Percentiles rank a stretch among this genome's conserved stretches.
phyloP scores from a whole-genome alignment of 768 basidiomycete species.

The Hortiboletus flavorubellus region DNA sequence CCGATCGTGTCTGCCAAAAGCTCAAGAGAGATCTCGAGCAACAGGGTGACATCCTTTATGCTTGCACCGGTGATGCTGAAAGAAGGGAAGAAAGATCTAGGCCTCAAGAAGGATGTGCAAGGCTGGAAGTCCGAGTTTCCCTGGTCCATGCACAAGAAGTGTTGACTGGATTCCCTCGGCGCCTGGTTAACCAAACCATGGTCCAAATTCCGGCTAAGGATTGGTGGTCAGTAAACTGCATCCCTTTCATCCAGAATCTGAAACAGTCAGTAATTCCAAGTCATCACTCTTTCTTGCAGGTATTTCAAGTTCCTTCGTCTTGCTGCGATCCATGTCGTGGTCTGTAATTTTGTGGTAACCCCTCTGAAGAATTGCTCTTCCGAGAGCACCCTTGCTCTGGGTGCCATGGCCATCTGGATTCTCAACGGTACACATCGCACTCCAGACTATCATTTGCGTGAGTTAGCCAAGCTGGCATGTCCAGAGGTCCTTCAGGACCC shows the following conservation, averaged over 20 bases:
- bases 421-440: background rate
- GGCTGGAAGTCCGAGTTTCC: slow-evolving; percentile 1
- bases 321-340: background rate
- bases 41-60: background rate
- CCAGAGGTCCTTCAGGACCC: background rate
- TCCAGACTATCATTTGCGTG: background rate
- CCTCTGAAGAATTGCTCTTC: background rate
- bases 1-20: background rate
- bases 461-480: background rate
- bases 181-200: background rate
- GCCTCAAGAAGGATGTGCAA: slow-evolving; percentile 1
- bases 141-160: background rate
- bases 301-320: slow-evolving; percentile 4
- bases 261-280: too few species aligned
- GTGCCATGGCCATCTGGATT: slow-evolving; percentile 5
- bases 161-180: background rate
- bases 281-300: background rate
- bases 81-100: too few species aligned
- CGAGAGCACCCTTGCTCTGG: slow-evolving; percentile 1
- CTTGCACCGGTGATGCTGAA: background rate
- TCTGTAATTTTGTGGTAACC: background rate
- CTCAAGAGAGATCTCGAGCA: background rate
- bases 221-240: background rate
- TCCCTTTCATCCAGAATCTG: too few species aligned
- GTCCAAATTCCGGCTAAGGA: background rate